Percentiles rank a stretch among this genome's conserved stretches.
Evolutionary conservation across 305 asterid species (phyloP).

Genomic region (Solanum hybrid): DNA sequence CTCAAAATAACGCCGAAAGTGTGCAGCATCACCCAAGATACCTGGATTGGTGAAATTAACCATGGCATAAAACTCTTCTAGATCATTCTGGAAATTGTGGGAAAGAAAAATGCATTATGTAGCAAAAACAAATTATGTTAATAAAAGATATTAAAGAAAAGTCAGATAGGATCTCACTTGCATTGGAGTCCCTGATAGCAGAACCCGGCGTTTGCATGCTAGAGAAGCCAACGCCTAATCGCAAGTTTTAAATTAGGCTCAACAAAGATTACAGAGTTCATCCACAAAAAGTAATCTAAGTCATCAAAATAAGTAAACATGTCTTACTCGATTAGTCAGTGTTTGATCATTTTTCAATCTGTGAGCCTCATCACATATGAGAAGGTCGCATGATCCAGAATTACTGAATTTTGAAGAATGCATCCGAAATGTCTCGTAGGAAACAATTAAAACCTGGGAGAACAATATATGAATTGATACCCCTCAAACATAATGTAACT

Average conservation of each 20-base stretch:
- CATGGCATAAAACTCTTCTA: conserved; percentile 97
- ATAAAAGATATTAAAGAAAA: conserved; percentile 9
- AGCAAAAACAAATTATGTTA: conserved; percentile 4
- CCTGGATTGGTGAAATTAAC: conserved; percentile 96
- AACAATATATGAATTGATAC: not conserved
- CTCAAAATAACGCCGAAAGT: conserved; percentile 93
- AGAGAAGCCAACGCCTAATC: conserved; percentile 89
- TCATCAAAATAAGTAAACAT: conserved; percentile 9
- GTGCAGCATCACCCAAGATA: conserved; percentile 76
- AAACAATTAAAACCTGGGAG: conserved; percentile 75
- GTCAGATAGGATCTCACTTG: conserved; percentile 50
- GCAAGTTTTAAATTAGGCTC: conserved; percentile 17
- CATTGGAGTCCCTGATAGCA: conserved; percentile 96
- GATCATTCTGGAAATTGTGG: conserved; percentile 58
- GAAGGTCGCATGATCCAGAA: conserved; percentile 87
- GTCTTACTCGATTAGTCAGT: conserved; percentile 85
- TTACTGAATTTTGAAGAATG: conserved; percentile 72
- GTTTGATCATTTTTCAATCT: conserved; percentile 96
- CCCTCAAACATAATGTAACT: not conserved
- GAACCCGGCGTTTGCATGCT: conserved; percentile 78
- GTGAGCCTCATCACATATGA: conserved; percentile 97
- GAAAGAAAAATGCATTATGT: conserved; percentile 10
- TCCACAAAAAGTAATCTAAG: conserved; percentile 12
- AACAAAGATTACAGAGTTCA: not conserved
- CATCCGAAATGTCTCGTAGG: conserved; percentile 97